Conservation (phyloP, 2,329 filamentous ascomycete species). For the Emydomyces testavorans region DNA sequence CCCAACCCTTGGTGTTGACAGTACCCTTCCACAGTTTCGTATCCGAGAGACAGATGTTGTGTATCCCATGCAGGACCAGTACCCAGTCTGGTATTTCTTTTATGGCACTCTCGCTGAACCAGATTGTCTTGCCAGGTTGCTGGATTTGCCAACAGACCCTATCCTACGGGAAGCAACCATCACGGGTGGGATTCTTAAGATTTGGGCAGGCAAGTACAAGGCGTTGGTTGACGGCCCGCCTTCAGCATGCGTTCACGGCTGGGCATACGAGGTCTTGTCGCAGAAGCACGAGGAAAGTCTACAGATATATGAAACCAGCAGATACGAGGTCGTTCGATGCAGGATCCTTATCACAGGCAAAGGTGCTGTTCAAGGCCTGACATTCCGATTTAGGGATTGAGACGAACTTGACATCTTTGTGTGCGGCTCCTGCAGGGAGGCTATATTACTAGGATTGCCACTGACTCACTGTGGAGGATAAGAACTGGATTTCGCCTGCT, state of each 20-base stretch:
- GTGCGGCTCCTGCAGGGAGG: no score
- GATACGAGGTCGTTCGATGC: conserved; percentile 5
- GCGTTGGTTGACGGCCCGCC: conserved; percentile 27
- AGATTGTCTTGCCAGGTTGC: neutral
- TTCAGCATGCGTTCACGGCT: neutral
- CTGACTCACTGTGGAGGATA: no score
- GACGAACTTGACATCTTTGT: no score
- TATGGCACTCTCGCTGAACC: conserved; percentile 32
- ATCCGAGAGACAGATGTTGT: neutral
- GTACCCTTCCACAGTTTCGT: conserved; percentile 24
- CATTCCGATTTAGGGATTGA: neutral
- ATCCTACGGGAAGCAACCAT: conserved; percentile 22
- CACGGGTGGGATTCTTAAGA: conserved; percentile 23
- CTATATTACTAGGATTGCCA: no score
- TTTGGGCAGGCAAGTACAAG: conserved; percentile 33
- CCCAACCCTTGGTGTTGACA: conserved; percentile 20
- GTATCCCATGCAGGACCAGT: conserved; percentile 22
- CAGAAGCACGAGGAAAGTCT: conserved; percentile 1
- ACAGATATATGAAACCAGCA: neutral
- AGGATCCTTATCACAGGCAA: neutral
- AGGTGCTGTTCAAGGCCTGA: neutral
- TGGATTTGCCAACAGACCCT: neutral
- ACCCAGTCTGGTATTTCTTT: conserved; percentile 37
- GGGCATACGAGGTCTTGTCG: neutral
- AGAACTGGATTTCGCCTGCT: no score